Evolutionary conservation across 768 basidiomycete species (phyloP), one percentile per base, ranked within the genome.

Genomic region (Piloderma croceum): DNA sequence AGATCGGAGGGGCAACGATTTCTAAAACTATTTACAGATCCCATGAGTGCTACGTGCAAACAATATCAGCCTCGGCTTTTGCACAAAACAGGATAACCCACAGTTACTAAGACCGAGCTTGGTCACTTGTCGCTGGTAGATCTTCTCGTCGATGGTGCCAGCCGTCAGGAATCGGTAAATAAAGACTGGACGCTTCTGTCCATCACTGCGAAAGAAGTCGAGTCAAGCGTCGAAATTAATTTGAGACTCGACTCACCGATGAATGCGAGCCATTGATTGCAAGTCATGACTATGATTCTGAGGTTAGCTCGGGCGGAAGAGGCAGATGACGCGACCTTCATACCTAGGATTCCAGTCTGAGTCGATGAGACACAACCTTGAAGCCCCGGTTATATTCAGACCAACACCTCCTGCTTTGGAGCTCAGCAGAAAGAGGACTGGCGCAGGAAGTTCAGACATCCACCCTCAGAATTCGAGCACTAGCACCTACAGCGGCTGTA

Each of bases 241-340:
- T 18, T 43, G 38, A 15, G 43, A 25, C 31, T n/a, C 29, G 39
- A 49, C 65, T 34, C 45, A 90, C 90, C 90, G 76, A 62, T 94
- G 90, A 56, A 93, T 94, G 36, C 94, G 79, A 38, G 92, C 94
- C 94, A 98, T 98, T 2, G 96, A 84, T 61, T 99, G 96, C 13
- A 92, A 61, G 63, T 99, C 96, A 52, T 87, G 87, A 52, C 86
- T 90, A 41, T 17, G 24, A 34, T 41, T 22, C 43, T 39, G 15
- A 18, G 21, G 41, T 25, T n/a, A 15, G 23, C n/a, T 19, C 21
- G 27, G 25, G 31, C 21, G 23, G n/a, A 20, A 36, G 18, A 22
- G 20, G 24, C 19, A 19, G 6, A 18, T 23, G 13, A 9, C 10
- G 22, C 33, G n/a, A 21, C 13, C 4, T 13, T 44, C 56, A 37